phyloP scores from a whole-genome alignment of 805 yeast species.

The Yarrowia alimentaria region DNA sequence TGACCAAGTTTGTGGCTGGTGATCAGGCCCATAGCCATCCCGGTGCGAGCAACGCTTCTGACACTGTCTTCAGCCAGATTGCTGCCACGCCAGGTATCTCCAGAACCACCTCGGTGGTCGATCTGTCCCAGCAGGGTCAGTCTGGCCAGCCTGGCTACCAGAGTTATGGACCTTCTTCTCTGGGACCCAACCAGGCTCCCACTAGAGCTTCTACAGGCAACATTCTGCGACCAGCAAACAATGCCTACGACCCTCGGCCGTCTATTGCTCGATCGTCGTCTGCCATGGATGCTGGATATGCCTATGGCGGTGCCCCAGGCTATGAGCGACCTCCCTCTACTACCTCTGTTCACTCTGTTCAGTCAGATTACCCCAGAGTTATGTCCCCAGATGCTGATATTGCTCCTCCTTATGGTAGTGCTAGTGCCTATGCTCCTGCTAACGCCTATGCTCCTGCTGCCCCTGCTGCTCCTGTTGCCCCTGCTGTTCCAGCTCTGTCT shows the following conservation, averaged over 20 bases:
- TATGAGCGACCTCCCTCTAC: slow-evolving; percentile 17
- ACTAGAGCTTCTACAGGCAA: slow-evolving; percentile 33
- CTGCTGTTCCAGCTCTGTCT: slow-evolving; percentile 29
- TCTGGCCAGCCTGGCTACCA: slow-evolving; percentile 2
- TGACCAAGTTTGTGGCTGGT: slow-evolving; percentile 79
- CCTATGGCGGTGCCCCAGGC: too few relatives aligned
- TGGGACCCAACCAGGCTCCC: too few relatives aligned
- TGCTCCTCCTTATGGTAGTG: slow-evolving; percentile 32
- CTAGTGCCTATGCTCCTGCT: slow-evolving; percentile 20
- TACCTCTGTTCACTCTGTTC: slow-evolving; percentile 18
- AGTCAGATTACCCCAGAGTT: slow-evolving; percentile 18
- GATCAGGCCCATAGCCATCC: slow-evolving; percentile 58
- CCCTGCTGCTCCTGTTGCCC: slow-evolving; percentile 38
- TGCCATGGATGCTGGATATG: slow-evolving; percentile 39
- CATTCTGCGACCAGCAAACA: slow-evolving; percentile 48
- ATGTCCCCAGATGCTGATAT: slow-evolving; percentile 23
- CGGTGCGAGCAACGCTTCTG: slow-evolving; percentile 32
- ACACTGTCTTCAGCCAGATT: slow-evolving; percentile 33
- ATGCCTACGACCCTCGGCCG: slow-evolving; percentile 71
- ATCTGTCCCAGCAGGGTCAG: slow-evolving; percentile 13
- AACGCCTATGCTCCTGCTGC: neutral
- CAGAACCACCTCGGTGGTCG: slow-evolving; percentile 27
- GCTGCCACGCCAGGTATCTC: slow-evolving; percentile 28
- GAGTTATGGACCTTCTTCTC: too few relatives aligned
- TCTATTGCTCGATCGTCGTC: slow-evolving; percentile 59